Conservation (phyloP, 2,329 filamentous ascomycete genomes). For the Curvularia eragrostidis region DNA sequence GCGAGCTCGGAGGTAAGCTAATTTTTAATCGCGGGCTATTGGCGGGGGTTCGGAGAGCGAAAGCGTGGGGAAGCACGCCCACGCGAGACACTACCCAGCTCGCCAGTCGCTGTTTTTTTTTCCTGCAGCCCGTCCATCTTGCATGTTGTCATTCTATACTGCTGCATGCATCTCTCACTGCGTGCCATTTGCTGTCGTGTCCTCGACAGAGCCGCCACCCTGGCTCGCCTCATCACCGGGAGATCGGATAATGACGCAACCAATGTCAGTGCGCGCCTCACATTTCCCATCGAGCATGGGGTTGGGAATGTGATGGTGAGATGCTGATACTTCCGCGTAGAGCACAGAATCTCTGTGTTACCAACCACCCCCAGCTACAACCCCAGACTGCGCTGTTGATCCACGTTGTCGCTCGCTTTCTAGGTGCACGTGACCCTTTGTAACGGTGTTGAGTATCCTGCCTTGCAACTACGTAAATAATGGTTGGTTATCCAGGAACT, state of each 20-base stretch:
- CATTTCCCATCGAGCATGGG: not conserved
- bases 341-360: slow-evolving; percentile 10
- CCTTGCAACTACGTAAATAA: not conserved
- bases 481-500: not conserved
- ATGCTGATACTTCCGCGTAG: not conserved
- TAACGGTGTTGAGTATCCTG: not conserved
- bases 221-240: slow-evolving; percentile 20
- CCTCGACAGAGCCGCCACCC: not conserved
- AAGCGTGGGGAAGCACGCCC: slow-evolving; percentile 43
- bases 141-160: not conserved
- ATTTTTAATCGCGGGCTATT: slow-evolving; percentile 33
- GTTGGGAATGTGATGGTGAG: not conserved
- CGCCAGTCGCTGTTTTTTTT: not conserved
- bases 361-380: not conserved
- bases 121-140: not conserved
- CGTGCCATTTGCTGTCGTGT: not conserved
- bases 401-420: slow-evolving; percentile 1
- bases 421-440: slow-evolving; percentile 9
- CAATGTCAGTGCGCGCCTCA: slow-evolving; percentile 20
- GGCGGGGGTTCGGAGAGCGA: slow-evolving; percentile 31
- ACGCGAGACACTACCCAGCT: slow-evolving; percentile 9
- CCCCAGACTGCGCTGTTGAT: not conserved
- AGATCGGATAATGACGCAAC: not conserved
- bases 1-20: slow-evolving; percentile 40
- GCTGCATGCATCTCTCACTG: not conserved